Evolutionary conservation across 257 asterid genomes (phyloP).

Genomic region (Solanum verrucosum): DNA sequence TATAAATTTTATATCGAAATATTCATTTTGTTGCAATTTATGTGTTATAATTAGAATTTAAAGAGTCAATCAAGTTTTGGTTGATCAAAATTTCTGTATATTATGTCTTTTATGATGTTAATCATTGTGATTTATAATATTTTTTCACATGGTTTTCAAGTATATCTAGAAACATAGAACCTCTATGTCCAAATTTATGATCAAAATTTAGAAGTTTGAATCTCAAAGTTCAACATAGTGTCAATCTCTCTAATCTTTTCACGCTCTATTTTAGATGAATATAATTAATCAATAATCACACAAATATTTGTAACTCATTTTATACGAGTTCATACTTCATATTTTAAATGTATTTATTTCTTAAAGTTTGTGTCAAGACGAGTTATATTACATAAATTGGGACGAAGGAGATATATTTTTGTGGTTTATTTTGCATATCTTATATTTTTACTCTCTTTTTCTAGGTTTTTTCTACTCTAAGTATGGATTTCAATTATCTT

Average conservation of each 20-base stretch:
- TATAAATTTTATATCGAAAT: neutral
- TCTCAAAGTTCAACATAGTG: neutral
- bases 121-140: neutral
- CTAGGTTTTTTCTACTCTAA: slow-evolving; percentile 17
- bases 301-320: no score
- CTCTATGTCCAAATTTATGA: accelerated
- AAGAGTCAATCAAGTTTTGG: neutral
- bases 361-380: no score
- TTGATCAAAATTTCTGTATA: neutral
- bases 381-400: no score
- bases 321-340: no score
- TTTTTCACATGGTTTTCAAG: neutral
- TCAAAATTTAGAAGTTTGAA: neutral
- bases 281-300: neutral
- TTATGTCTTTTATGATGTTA: neutral
- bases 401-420: neutral
- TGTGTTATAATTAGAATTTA: neutral
- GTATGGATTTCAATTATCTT: slow-evolving; percentile 11
- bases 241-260: neutral
- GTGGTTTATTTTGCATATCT: neutral
- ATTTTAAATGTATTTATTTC: no score
- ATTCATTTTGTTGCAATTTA: neutral
- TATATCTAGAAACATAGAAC: neutral
- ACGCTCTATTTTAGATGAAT: no score
- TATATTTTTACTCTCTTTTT: slow-evolving; percentile 1